These are phyloP conservation scores for Passalora sequoiae DNA, from an alignment of 2,329 filamentous ascomycete genomes.

Conservation along the genomic window DNA sequence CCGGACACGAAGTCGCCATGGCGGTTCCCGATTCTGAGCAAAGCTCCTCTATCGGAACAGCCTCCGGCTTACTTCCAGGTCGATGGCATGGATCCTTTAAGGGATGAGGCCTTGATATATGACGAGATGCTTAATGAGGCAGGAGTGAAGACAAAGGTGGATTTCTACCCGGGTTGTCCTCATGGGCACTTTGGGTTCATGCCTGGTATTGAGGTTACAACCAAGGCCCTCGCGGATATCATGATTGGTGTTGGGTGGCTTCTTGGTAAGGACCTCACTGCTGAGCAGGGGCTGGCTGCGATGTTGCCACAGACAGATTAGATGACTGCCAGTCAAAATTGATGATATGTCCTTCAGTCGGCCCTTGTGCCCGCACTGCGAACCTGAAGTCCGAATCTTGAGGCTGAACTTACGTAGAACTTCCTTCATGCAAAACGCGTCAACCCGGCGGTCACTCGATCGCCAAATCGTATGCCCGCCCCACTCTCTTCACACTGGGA, in stretches of 20 bases:
- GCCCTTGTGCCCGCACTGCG: no score
- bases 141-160: background rate
- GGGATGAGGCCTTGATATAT: background rate
- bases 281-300: conserved; percentile 4
- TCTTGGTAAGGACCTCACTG: conserved; percentile 5
- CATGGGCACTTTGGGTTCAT: conserved; percentile 8
- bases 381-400: no score
- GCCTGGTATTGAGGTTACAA: conserved; percentile 6
- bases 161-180: background rate
- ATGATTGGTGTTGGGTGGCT: conserved; percentile 12
- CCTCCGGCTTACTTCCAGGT: background rate
- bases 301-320: no score
- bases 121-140: conserved; percentile 14
- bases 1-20: conserved; percentile 6
- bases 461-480: no score
- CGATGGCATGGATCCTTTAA: background rate
- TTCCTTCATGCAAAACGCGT: no score
- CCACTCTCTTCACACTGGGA: no score
- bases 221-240: conserved; percentile 5
- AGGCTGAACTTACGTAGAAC: no score
- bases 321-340: no score
- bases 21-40: conserved; percentile 1
- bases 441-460: no score
- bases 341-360: no score
- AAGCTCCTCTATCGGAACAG: conserved; percentile 10